phyloP scores from a whole-genome alignment of 176 grass and related monocot species.

The Juncus inflexus region DNA sequence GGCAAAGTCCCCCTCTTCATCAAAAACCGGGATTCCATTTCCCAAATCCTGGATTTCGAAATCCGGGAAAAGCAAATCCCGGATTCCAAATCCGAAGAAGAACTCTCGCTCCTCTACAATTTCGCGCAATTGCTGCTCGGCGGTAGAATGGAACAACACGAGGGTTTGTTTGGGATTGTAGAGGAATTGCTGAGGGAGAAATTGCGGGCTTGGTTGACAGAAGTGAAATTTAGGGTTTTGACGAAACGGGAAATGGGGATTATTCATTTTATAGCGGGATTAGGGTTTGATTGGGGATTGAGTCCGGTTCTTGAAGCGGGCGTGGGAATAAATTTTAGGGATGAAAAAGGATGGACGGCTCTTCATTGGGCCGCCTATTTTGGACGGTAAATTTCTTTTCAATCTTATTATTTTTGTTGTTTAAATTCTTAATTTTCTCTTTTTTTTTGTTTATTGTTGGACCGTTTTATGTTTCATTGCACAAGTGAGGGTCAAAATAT shows the following conservation, averaged over 20 bases:
- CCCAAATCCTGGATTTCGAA: constrained; percentile 82
- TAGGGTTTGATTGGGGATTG: constrained; percentile 91
- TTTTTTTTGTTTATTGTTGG: constrained; percentile 15
- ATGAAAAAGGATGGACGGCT: constrained; percentile 93
- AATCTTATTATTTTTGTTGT: constrained; percentile 3
- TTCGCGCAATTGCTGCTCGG: constrained; percentile 63
- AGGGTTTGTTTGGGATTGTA: constrained; percentile 60
- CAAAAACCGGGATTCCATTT: constrained; percentile 83
- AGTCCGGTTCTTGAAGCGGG: constrained; percentile 54
- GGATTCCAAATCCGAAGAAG: constrained; percentile 47
- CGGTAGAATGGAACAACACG: constrained; percentile 35
- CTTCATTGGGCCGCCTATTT: constrained; percentile 98
- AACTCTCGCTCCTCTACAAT: constrained; percentile 60
- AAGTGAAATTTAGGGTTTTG: constrained; percentile 39
- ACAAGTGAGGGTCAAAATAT: too few species aligned
- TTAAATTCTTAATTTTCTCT: background rate
- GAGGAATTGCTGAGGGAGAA: constrained; percentile 82
- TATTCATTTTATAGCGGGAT: constrained; percentile 79
- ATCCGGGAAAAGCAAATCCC: constrained; percentile 46
- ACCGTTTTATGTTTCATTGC: too few species aligned
- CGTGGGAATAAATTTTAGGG: constrained; percentile 93
- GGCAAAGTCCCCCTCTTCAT: constrained; percentile 67
- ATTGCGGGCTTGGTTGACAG: constrained; percentile 57
- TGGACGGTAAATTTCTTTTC: constrained; percentile 65
- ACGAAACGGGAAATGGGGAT: constrained; percentile 88